Conservation (phyloP, 2,329 filamentous ascomycete species). For the Colletotrichum navitas region DNA sequence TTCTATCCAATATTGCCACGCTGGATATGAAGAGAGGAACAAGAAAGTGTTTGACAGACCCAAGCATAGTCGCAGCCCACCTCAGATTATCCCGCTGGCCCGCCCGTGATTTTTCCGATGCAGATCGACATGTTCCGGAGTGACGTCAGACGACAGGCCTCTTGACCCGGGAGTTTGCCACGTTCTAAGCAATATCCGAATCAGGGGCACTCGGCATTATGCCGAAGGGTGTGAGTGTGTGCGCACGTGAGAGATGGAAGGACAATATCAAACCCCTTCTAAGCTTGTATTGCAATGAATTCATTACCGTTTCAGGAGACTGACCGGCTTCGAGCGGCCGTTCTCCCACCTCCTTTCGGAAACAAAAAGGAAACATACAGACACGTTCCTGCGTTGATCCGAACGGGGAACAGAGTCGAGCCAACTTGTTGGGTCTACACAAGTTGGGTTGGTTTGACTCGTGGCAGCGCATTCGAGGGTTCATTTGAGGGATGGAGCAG, state of each 20-base stretch:
- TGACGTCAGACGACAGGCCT: neutral
- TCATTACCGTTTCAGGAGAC: neutral
- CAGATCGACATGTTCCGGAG: neutral
- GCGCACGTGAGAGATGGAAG: neutral
- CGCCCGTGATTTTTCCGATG: neutral
- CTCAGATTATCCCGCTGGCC: neutral
- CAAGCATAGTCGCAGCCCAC: neutral
- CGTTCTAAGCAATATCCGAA: neutral
- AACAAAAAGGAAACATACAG: neutral
- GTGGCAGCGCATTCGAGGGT: slow-evolving; percentile 28
- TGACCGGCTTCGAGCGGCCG: slow-evolving; percentile 2
- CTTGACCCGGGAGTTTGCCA: too few species aligned
- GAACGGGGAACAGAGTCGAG: neutral
- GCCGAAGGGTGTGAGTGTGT: neutral
- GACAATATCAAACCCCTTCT: slow-evolving; percentile 5
- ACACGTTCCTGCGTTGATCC: neutral
- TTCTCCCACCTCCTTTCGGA: neutral
- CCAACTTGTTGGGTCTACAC: too few species aligned
- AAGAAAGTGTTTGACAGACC: neutral
- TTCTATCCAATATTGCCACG: neutral
- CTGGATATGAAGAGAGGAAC: neutral
- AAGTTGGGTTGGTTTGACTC: neutral
- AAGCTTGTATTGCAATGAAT: slow-evolving; percentile 22
- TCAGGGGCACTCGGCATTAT: slow-evolving; percentile 1
- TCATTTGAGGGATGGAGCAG: slow-evolving; percentile 6